Base-by-base conservation (phyloP, 2,329 filamentous ascomycete species). In the Claviceps sp. region DNA sequence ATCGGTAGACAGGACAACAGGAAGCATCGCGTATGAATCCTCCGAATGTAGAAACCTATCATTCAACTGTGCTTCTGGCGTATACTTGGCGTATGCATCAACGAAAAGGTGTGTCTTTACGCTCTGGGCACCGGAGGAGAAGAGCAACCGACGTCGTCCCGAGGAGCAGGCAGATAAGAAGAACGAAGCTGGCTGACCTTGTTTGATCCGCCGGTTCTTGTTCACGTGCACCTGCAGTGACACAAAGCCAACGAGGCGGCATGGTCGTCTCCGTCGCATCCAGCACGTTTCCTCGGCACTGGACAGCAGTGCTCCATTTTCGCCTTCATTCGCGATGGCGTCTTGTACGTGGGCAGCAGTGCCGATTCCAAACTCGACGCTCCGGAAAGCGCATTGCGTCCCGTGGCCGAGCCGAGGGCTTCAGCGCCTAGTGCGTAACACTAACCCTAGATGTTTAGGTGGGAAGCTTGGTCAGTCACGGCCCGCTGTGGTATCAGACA, bases 181-280 rank as follows among this genome's bases (percentile, higher is more conserved):
- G 20, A 22, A 34, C 24, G 14, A 38, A 48, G 46, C 34, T 38
- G 22, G 8, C 22, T 49, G 5, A 24, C 20, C 47, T 34, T 42
- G 24, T 26, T 30, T 49, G 38, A 38, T 38, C 18, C 37, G 37
- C 37, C 47, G 18, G 22, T 6, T 37, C 22, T 41, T 50, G n/a
- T n/a, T 26, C 48, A 50, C 48, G 16, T 26, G 24, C 48, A 50
- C 40, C n/a, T 43, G 48, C 40, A 30, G 30, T 30, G 18, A 43
- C 38, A 43, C 38, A 34, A 41, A 50, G 44, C 44, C n/a, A 24
- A 46, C 9, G 30, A 34, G 30, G 34, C 16, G 48, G 9, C 9
- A 50, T 22, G 34, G 38, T 40, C 34, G 30, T 20, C 49, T 9
- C 49, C 49, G 42, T 50, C 42, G 49, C 49, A 46, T 50, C 49